Evolutionary conservation across 2,329 filamentous ascomycete species (phyloP).

Genomic region (Alternaria arborescens): DNA sequence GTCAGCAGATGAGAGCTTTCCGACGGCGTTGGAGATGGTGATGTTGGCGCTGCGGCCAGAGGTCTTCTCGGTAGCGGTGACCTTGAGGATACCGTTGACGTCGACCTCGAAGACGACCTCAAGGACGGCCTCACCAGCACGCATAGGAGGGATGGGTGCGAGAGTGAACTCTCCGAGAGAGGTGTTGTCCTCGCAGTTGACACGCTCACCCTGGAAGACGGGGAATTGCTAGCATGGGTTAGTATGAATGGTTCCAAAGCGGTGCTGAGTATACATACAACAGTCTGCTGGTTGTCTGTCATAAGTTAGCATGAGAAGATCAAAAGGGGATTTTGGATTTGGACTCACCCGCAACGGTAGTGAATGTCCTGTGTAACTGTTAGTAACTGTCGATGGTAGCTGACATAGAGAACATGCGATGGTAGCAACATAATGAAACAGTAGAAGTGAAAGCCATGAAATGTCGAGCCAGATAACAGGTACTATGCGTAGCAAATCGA

Average conservation of each 20-base stretch:
- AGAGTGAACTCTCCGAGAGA: constrained; percentile 97
- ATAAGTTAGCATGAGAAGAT: not conserved
- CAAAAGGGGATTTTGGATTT: no score
- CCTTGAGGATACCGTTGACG: constrained; percentile 99
- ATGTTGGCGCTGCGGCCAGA: constrained; percentile 98
- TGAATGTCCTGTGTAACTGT: constrained; percentile 58
- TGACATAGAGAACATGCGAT: no score
- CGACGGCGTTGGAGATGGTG: constrained; percentile 99
- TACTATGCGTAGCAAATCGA: no score
- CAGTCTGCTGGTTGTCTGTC: constrained; percentile 8
- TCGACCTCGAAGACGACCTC: constrained; percentile 99
- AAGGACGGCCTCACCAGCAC: constrained; percentile 93
- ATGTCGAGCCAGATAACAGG: no score
- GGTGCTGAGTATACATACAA: no score
- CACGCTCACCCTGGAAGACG: constrained; percentile 94
- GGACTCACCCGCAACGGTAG: constrained; percentile 67
- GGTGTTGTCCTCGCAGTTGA: constrained; percentile 98
- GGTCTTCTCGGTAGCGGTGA: constrained; percentile 98
- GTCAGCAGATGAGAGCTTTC: constrained; percentile 92
- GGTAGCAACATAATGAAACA: no score
- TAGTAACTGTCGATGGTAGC: no score
- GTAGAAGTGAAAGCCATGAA: no score
- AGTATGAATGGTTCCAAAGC: no score
- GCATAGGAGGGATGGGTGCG: constrained; percentile 82
- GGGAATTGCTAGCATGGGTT: no score